phyloP scores from a whole-genome alignment of 805 yeast species.

The Ogataea wickerhamii region DNA sequence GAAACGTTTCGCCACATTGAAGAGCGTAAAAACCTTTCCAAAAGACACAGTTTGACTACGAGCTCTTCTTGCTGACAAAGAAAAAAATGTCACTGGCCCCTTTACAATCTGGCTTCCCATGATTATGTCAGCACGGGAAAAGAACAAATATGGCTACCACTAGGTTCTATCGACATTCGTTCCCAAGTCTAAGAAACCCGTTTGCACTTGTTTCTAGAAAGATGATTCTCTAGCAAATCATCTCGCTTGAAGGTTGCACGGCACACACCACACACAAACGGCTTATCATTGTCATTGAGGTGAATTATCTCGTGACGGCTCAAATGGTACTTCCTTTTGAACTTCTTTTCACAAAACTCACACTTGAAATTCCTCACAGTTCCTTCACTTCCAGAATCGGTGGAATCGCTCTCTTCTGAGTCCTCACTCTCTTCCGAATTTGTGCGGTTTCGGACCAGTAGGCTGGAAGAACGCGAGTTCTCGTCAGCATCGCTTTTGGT shows the following conservation, averaged over 20 bases:
- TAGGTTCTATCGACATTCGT: too few relatives aligned
- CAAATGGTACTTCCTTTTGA: slow-evolving; percentile 21
- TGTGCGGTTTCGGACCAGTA: neutral
- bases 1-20: too few relatives aligned
- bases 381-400: slow-evolving; percentile 1
- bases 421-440: slow-evolving; percentile 4
- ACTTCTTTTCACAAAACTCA: slow-evolving; percentile 13
- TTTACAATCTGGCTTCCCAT: too few relatives aligned
- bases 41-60: neutral
- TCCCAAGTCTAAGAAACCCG: too few relatives aligned
- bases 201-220: slow-evolving; percentile 13
- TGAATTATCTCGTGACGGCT: slow-evolving; percentile 20
- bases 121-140: too few relatives aligned
- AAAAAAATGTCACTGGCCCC: too few relatives aligned
- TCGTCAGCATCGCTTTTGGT: neutral
- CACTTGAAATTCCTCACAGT: slow-evolving; percentile 15
- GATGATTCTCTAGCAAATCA: slow-evolving; percentile 20
- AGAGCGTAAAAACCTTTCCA: neutral
- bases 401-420: slow-evolving; percentile 3
- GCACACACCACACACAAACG: slow-evolving; percentile 16
- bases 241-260: slow-evolving; percentile 17
- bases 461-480: neutral
- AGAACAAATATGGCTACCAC: too few relatives aligned
- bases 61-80: neutral
- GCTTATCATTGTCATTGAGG: slow-evolving; percentile 15